Evolutionary conservation across 2,329 filamentous ascomycete species (phyloP), one percentile per base, ranked within the genome.

Genomic region (Sporothrix pseudoabietina): DNA sequence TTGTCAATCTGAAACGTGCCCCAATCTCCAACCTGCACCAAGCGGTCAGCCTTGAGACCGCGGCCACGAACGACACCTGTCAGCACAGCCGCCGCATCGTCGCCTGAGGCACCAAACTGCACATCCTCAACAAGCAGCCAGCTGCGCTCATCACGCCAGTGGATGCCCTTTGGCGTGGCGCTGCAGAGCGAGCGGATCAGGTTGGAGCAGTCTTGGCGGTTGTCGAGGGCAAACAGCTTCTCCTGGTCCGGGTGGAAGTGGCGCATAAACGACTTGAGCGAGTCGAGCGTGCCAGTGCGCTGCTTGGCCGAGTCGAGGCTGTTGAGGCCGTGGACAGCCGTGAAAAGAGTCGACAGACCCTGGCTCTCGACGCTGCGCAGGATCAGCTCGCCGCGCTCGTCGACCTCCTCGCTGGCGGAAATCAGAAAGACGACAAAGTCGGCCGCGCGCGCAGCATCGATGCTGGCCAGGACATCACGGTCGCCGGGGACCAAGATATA

Each of bases 161-260:
- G 86, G n/a, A 99, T 89, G 0, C 96, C 96, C 83, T 97, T 98
- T 12, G 96, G 95, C 59, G 92, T 94, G 49, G 92, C 94, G 76
- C 91, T 97, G 85, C 96, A 99, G 19, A 99, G 84, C 39, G 94
- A 95, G 71, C 97, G 89, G 82, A 98, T 92, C 52, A 97, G 85
- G 80, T 98, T 98, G 70, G 94, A 89, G 80, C 93, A 95, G 80
- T 99, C 96, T 80, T 97, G 94, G 79, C 93, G 88, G 75, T 89
- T 95, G 79, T 97, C 94, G 72, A 98, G 86, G 77, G 90, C 96
- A 81, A 95, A 93, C 19, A 99, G 87, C 82, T 96, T 98, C 78
- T 98, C 94, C 78, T 96, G 91, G 32, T 93, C 89, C 0, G 96
- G 94, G 81, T 98, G 95, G 84, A 97, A 99, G 81, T 97, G 95